These are phyloP conservation scores for Aspergillus steynii DNA, from an alignment of 495 filamentous ascomycete species.

Conservation along the genomic window DNA sequence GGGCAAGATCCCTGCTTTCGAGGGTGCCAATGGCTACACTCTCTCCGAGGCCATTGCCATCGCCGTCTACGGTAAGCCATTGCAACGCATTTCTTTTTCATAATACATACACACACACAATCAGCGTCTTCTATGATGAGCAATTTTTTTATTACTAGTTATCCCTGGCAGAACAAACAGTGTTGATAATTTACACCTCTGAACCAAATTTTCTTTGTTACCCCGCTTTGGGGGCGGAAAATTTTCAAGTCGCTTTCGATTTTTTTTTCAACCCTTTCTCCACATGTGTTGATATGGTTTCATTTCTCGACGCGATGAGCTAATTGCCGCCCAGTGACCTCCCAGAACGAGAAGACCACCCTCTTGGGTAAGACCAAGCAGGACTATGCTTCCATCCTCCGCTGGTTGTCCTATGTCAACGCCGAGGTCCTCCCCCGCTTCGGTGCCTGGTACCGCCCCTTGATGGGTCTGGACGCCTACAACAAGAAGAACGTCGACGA, in stretches of 20 bases:
- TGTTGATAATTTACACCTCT: constrained; percentile 79
- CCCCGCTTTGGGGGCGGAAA: constrained; percentile 33
- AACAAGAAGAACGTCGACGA: constrained; percentile 98
- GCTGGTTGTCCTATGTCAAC: constrained; percentile 95
- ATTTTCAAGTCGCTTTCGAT: constrained; percentile 12
- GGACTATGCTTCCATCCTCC: constrained; percentile 96
- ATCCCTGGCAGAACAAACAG: constrained; percentile 94
- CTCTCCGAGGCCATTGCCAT: constrained; percentile 92
- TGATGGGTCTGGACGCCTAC: constrained; percentile 79
- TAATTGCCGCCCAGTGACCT: constrained; percentile 68
- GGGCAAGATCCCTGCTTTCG: constrained; percentile 88
- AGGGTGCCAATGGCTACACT: constrained; percentile 86
- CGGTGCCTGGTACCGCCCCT: constrained; percentile 84
- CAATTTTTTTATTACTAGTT: constrained; percentile 76
- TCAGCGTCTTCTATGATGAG: constrained; percentile 68
- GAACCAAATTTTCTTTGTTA: constrained; percentile 42
- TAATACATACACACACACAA: background rate
- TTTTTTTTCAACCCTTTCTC: constrained; percentile 10
- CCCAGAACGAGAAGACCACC: constrained; percentile 99
- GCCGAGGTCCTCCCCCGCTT: constrained; percentile 73
- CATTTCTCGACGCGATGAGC: constrained; percentile 26
- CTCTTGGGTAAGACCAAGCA: constrained; percentile 99
- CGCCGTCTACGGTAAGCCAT: constrained; percentile 85
- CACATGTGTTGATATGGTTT: background rate
- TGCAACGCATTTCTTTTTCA: constrained; percentile 25